Evolutionary conservation across 139 green algal species (phyloP).

Genomic region (Bryopsis sp.): DNA sequence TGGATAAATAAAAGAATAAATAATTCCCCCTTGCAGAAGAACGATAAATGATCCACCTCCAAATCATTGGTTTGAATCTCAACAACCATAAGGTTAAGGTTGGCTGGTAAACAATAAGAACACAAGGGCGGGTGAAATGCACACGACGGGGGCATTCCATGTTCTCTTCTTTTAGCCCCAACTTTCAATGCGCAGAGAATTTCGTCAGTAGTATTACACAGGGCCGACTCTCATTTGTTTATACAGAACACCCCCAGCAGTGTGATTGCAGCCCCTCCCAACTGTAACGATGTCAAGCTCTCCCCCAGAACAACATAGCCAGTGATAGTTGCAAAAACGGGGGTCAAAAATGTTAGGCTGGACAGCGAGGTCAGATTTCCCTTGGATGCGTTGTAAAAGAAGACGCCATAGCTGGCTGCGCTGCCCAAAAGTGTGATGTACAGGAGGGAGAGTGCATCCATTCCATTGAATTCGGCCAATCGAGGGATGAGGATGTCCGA

Average conservation of each 20-base stretch:
- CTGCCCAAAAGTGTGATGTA: conserved; percentile 49
- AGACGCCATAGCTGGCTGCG: conserved; percentile 78
- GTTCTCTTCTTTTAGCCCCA: no score
- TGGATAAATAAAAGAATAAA: no score
- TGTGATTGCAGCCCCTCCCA: conserved; percentile 76
- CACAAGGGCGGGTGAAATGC: no score
- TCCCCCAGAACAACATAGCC: conserved; percentile 77
- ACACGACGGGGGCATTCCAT: no score
- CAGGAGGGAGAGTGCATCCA: conserved; percentile 27
- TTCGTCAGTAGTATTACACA: no score
- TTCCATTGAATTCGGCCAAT: conserved; percentile 19
- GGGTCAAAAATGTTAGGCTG: conserved; percentile 93
- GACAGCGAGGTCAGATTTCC: conserved; percentile 80
- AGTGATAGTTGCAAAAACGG: conserved; percentile 75
- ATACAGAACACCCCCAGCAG: conserved; percentile 75
- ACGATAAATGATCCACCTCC: no score
- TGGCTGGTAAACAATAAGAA: no score
- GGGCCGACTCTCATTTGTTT: no score
- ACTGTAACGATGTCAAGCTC: conserved; percentile 69
- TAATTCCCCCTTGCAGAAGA: no score
- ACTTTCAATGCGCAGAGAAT: no score
- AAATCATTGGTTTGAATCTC: no score
- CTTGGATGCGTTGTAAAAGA: conserved; percentile 63
- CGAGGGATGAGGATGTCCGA: conserved; percentile 1
- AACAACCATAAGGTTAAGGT: no score